Evolutionary conservation across 306 rosid genomes (phyloP).

Genomic region (Prunus mume): DNA sequence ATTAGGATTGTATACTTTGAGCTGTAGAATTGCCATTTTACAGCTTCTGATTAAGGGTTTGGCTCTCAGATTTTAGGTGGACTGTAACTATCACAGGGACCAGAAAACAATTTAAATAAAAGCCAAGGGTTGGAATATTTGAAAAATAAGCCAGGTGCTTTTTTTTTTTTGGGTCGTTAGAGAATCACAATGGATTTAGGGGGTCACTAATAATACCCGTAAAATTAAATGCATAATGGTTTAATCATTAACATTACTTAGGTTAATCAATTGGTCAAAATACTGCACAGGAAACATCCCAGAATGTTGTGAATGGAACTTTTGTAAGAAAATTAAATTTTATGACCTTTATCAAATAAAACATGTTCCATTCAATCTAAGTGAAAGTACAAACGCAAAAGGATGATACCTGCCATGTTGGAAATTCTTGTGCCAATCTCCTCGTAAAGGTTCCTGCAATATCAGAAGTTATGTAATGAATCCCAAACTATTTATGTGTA

Average conservation of each 20-base stretch:
- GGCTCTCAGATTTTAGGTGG: neutral
- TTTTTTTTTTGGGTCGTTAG: too few species aligned
- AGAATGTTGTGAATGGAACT: neutral
- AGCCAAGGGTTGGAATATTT: too few species aligned
- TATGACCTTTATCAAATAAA: constrained; percentile 5
- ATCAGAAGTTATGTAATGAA: constrained; percentile 15
- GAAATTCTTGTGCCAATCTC: constrained; percentile 83
- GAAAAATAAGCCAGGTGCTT: too few species aligned
- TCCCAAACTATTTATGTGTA: constrained; percentile 18
- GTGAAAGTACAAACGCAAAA: constrained; percentile 12
- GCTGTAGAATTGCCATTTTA: neutral
- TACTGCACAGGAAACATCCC: constrained; percentile 3
- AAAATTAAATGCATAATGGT: too few species aligned
- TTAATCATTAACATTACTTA: neutral
- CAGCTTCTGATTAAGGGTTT: neutral
- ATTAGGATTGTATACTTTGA: neutral
- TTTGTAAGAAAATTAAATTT: neutral
- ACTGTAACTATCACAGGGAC: neutral
- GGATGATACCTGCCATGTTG: constrained; percentile 84
- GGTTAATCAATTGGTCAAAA: neutral
- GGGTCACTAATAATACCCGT: too few species aligned
- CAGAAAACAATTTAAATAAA: neutral
- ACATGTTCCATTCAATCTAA: neutral
- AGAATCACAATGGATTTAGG: too few species aligned
- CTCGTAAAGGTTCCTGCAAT: constrained; percentile 83